Evolutionary conservation across 495 filamentous ascomycete genomes (phyloP), one percentile per base, ranked within the genome.

Genomic region (Astrocystis sublimbata): DNA sequence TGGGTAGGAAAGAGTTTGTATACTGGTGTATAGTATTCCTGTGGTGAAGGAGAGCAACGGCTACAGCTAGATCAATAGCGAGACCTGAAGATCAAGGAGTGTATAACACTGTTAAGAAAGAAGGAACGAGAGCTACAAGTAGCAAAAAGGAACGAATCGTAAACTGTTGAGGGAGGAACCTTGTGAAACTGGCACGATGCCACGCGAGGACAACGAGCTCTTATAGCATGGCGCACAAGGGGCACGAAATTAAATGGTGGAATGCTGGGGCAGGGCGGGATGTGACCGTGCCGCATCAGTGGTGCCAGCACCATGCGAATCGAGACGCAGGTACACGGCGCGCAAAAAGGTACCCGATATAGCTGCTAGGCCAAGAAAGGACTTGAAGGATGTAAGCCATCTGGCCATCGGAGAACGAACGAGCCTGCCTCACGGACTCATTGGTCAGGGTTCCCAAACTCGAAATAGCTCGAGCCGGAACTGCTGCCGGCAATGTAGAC

Each of bases 71-170:
- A 45, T 60, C 54, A 63, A 60, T 65, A 65, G 58, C 58, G 6
- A 50, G 63, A 33, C 64, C 64, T 65, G 21, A 52, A 64, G 60
- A 63, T 60, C 56, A 71, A 70, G 47, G 67, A 70, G 50, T 70
- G 67, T 68, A 63, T 51, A 50, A 64, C 62, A 66, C 69, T 36
- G 46, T 52, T 45, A 41, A 41, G 63, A 68, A 68, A 33, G 60
- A 71, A 67, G 45, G 68, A 69, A 63, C 58, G 53, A 23, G 62
- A 66, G 70, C 68, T 63, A 70, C 59, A 31, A 60, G 61, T 50
- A 67, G 65, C 59, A 35, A 19, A 68, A 67, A 61, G 55, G 64
- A 41, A 24, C 58, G 65, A 66, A 56, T 43, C 24, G 26, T 64
- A 63, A 60, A 59, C 23, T 31, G 35, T 64, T 51, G 36, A 54